Percentiles rank a stretch among this genome's conserved stretches.
phyloP scores from a whole-genome alignment of 1,139 yeast genomes.

The Taphrina communis region DNA sequence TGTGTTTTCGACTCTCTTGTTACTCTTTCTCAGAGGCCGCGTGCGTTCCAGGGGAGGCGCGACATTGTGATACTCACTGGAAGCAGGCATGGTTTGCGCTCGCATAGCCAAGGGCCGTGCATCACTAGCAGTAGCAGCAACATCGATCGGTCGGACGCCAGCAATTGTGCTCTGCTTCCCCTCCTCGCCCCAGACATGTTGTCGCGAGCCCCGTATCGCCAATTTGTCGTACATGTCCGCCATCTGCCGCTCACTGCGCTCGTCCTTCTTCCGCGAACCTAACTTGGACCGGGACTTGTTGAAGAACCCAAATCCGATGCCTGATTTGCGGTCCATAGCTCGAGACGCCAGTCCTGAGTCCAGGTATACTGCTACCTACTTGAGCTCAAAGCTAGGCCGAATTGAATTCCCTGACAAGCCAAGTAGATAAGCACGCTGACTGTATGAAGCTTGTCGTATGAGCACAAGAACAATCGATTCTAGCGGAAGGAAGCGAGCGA shows the following conservation, averaged over 20 bases:
- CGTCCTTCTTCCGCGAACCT: constrained; percentile 10
- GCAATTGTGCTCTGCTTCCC: background rate
- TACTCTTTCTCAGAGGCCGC: background rate
- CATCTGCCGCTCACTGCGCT: constrained; percentile 19
- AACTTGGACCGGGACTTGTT: constrained; percentile 11
- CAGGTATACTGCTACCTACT: no score
- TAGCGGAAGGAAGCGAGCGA: no score
- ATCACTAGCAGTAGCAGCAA: background rate
- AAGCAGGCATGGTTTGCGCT: constrained; percentile 8
- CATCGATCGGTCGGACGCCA: background rate
- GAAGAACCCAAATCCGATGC: constrained; percentile 37
- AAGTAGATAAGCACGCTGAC: no score
- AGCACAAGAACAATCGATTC: no score
- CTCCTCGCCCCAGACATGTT: constrained; percentile 37
- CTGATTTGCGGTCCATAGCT: constrained; percentile 29
- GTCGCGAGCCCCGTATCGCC: constrained; percentile 28
- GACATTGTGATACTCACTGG: constrained; percentile 2
- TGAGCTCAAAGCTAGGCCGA: background rate
- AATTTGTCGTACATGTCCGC: constrained; percentile 34
- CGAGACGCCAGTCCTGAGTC: no score
- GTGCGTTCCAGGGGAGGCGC: background rate
- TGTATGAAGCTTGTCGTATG: no score
- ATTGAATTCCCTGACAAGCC: no score
- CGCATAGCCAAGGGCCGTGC: background rate
- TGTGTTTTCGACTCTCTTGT: background rate